Percentiles rank a stretch among this genome's conserved stretches.
Evolutionary conservation across 305 asterid genomes (phyloP).

Genomic region (Fraxinus sp.): DNA sequence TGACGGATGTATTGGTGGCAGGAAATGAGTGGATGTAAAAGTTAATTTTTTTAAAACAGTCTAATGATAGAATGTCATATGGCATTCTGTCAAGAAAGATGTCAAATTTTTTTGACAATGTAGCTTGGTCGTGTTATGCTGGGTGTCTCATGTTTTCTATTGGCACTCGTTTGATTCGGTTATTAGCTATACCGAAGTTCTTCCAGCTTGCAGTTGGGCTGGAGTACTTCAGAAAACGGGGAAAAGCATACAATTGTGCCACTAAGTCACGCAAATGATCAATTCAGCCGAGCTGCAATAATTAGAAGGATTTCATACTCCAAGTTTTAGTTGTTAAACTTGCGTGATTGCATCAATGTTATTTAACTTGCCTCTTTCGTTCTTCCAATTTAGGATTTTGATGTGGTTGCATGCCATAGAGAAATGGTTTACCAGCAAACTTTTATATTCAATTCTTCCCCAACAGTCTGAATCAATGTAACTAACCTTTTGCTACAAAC

Average conservation of each 20-base stretch:
- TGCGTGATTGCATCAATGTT: not conserved
- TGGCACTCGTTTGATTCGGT: not conserved
- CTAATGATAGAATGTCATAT: too few relatives aligned
- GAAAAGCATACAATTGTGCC: constrained; percentile 54
- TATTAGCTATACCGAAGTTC: constrained; percentile 48
- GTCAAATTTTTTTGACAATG: too few relatives aligned
- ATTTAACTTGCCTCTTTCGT: not conserved
- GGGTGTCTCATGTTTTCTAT: not conserved
- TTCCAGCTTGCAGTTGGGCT: constrained; percentile 85
- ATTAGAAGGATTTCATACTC: constrained; percentile 61
- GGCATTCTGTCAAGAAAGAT: too few relatives aligned
- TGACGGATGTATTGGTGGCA: too few relatives aligned
- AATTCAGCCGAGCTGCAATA: constrained; percentile 69
- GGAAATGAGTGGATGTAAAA: too few relatives aligned
- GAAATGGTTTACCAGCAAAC: not conserved
- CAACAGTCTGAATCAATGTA: not conserved
- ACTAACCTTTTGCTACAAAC: constrained; percentile 2
- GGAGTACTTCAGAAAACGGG: constrained; percentile 66
- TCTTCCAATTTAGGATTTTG: not conserved
- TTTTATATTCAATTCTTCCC: not conserved
- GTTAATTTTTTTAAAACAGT: too few relatives aligned
- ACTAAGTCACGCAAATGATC: not conserved
- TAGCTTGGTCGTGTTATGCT: not conserved
- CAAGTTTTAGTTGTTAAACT: constrained; percentile 8
- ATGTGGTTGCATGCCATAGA: not conserved